A percentile compares a stretch with the other conserved stretches of the same genome.
These are phyloP conservation scores for Kluyveromyces nonfermentans DNA, from an alignment of 805 yeast species.

Conservation along the genomic window DNA sequence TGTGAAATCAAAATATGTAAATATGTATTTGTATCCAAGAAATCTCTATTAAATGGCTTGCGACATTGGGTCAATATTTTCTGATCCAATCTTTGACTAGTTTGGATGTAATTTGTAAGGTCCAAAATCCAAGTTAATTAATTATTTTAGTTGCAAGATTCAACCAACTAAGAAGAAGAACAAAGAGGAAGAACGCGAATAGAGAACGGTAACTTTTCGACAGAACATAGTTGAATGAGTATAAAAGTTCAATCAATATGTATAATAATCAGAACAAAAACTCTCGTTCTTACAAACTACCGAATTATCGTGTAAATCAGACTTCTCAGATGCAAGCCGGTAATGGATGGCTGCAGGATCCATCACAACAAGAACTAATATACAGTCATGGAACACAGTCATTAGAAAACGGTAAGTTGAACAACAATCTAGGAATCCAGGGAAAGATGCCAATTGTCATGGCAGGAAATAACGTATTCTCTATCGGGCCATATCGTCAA, in stretches of 20 bases:
- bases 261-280: constrained; percentile 5
- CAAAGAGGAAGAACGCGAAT: not conserved
- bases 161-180: not conserved
- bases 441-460: constrained; percentile 38
- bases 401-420: constrained; percentile 7
- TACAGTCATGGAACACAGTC: constrained; percentile 6
- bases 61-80: not conserved
- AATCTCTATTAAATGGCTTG: no score
- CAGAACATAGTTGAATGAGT: not conserved
- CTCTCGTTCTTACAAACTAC: constrained; percentile 3
- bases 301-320: constrained; percentile 3
- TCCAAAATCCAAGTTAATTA: not conserved
- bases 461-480: constrained; percentile 46
- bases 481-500: constrained; percentile 49
- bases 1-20: not conserved
- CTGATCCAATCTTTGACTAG: not conserved
- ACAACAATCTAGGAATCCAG: constrained; percentile 12
- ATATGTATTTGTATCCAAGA: not conserved
- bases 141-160: not conserved
- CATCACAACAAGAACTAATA: constrained; percentile 1
- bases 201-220: not conserved
- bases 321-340: not conserved
- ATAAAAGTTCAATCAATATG: constrained; percentile 1
- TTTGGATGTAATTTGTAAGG: not conserved
- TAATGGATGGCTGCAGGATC: constrained; percentile 1